Conservation (phyloP, 495 filamentous ascomycete species). For the Talaromyces adpressus region DNA sequence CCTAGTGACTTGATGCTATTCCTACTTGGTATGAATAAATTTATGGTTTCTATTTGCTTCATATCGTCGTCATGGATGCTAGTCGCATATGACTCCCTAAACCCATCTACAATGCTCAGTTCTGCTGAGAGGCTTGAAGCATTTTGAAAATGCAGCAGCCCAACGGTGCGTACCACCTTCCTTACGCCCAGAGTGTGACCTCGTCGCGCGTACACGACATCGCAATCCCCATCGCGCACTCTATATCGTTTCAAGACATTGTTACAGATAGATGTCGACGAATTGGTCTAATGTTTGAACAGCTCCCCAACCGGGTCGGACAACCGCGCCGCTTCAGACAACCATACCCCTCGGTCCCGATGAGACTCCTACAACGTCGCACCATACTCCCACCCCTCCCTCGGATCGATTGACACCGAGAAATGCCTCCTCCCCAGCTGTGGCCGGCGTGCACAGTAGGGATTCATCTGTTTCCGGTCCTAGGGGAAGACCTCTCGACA, state of each 20-base stretch:
- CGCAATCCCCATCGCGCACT: neutral
- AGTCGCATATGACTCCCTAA: neutral
- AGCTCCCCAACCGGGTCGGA: slow-evolving; percentile 11
- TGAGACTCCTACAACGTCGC: slow-evolving; percentile 33
- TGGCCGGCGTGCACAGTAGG: slow-evolving; percentile 29
- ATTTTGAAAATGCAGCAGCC: slow-evolving; percentile 9
- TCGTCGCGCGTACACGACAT: neutral
- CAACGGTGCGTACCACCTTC: slow-evolving; percentile 4
- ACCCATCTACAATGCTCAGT: neutral
- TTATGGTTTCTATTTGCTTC: neutral
- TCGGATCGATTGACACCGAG: slow-evolving; percentile 34
- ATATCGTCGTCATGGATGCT: neutral
- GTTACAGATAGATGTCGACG: neutral
- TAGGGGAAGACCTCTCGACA: slow-evolving; percentile 36
- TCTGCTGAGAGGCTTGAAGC: neutral
- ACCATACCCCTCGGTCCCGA: slow-evolving; percentile 40
- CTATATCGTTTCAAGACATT: neutral
- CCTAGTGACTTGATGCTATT: neutral
- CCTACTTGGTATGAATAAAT: neutral
- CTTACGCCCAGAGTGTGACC: neutral
- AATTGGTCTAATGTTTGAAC: slow-evolving; percentile 2
- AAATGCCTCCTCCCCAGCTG: slow-evolving; percentile 43
- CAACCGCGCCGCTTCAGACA: slow-evolving; percentile 13
- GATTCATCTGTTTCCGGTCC: slow-evolving; percentile 27
- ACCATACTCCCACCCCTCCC: slow-evolving; percentile 33